These are phyloP conservation scores for Populus nigra DNA, from an alignment of 345 rosid genomes.

Conservation along the genomic window DNA sequence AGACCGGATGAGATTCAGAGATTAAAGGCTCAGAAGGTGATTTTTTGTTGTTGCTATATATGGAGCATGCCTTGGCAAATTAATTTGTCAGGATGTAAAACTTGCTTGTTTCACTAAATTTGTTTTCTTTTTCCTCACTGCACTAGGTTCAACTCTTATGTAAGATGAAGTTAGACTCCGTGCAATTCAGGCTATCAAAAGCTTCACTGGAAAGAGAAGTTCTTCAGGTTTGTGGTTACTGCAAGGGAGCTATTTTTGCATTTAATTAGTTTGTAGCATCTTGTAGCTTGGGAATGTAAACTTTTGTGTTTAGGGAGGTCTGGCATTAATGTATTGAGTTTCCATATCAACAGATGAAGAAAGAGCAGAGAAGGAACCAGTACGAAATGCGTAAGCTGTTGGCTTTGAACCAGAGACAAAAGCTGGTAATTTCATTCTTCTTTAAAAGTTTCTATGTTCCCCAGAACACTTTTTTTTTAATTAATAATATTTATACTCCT, in stretches of 20 bases:
- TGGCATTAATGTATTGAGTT: background rate
- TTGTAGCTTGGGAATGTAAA: background rate
- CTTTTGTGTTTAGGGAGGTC: too few relatives aligned
- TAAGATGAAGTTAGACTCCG: constrained; percentile 31
- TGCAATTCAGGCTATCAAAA: constrained; percentile 31
- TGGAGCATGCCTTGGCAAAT: background rate
- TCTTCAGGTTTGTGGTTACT: constrained; percentile 23
- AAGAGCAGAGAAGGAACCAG: constrained; percentile 63
- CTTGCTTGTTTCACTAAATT: background rate
- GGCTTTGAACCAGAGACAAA: constrained; percentile 67
- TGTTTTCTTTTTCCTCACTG: background rate
- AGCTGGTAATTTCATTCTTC: constrained; percentile 44
- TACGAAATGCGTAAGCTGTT: constrained; percentile 56
- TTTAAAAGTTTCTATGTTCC: constrained; percentile 7
- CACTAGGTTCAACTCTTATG: constrained; percentile 28
- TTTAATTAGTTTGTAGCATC: background rate
- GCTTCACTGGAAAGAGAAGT: constrained; percentile 33
- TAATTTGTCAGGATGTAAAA: background rate
- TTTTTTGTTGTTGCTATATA: background rate
- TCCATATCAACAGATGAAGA: constrained; percentile 60
- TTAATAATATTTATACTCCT: too few relatives aligned
- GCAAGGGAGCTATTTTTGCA: background rate
- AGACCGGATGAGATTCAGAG: constrained; percentile 18
- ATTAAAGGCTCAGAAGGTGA: constrained; percentile 33
- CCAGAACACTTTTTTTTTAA: background rate